These are phyloP conservation scores for Colletotrichum nymphaeae DNA, from an alignment of 2,329 filamentous ascomycete genomes.

Conservation along the genomic window DNA sequence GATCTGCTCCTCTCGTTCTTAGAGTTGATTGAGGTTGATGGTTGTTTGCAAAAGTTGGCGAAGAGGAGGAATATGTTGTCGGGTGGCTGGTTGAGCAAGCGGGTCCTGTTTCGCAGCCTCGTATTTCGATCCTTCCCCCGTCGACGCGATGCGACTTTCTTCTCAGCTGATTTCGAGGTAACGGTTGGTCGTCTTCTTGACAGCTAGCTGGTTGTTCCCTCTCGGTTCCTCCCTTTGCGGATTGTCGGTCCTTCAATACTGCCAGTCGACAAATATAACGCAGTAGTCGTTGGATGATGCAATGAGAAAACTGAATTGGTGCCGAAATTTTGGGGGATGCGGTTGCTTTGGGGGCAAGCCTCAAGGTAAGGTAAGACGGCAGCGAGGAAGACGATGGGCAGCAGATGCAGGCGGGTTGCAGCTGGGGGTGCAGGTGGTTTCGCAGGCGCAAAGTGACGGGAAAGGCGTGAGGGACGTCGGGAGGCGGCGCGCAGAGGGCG, in stretches of 20 bases:
- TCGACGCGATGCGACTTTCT: conserved; percentile 13
- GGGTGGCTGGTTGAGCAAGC: conserved; percentile 8
- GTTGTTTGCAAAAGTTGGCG: not conserved
- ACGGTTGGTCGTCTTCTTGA: not conserved
- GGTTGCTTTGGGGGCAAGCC: not conserved
- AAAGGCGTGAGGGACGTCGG: conserved; percentile 5
- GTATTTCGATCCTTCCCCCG: not conserved
- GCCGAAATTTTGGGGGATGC: not conserved
- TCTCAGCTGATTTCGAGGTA: not conserved
- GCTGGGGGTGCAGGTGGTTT: conserved; percentile 10
- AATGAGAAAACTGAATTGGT: not conserved
- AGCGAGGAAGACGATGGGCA: not conserved
- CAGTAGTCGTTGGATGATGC: not conserved
- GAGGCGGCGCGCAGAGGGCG: conserved; percentile 19
- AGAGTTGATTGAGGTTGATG: not conserved
- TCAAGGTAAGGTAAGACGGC: not conserved
- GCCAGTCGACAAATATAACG: not conserved
- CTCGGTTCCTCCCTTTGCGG: not conserved
- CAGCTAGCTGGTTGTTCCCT: not conserved
- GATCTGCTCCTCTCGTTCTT: not conserved
- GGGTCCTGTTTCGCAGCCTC: conserved; percentile 21
- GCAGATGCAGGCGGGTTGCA: conserved; percentile 5
- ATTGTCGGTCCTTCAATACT: not conserved
- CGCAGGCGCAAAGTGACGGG: conserved; percentile 13
- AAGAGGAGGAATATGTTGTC: conserved; percentile 5